Base-by-base conservation (phyloP, 176 grass and related monocot genomes). In the Triticum dicoccoides region DNA sequence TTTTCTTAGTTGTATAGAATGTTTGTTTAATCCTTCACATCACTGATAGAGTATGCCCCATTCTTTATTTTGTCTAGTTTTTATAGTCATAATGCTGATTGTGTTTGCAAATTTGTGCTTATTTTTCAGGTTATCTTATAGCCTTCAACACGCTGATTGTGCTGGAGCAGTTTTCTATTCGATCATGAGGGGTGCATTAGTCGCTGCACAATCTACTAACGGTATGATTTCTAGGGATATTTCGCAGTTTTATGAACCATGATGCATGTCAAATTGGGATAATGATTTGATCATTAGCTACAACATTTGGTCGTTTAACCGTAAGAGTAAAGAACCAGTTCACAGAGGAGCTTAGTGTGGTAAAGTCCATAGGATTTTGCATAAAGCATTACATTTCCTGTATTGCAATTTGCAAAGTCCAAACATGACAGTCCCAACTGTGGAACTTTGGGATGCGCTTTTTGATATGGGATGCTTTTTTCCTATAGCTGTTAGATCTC, bases 131-230 rank as follows among this genome's bases (percentile, higher is more conserved):
- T 79, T 98, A 54, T 89, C 92, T 80, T 98, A 88, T 77, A 94
- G 87, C 80, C 92, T 92, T 82, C 86, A 95, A 78, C 92, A 96
- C 61, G 88, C 89, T 2, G 97, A 98, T 74, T 96, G 92, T 91
- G 94, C 87, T 77, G 94, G 93, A 78, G 94, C 97, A 58, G 51
- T 96, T 67, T 98, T 94, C 81, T 92, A 91, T 37, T 89, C 92
- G 17, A 76, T 96, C 76, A 92, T 94, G 85, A 92, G 84, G 79
- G 88, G 90, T 74, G 97, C 92, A 66, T 47, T 96, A 86, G 65
- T 74, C 78, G 78, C 88, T 91, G 86, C 88, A 47, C 70, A 87
- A 81, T 92, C 92, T 82, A 86, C 86, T 80, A 83, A 84, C 59
- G 82, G 92, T 98, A 94, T 78, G 66, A 25, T 61, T 73, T 78